Percentiles rank a stretch among this genome's conserved stretches.
Conservation (phyloP, 2,329 filamentous ascomycete species). For the Verticillium zaregamsianum region DNA sequence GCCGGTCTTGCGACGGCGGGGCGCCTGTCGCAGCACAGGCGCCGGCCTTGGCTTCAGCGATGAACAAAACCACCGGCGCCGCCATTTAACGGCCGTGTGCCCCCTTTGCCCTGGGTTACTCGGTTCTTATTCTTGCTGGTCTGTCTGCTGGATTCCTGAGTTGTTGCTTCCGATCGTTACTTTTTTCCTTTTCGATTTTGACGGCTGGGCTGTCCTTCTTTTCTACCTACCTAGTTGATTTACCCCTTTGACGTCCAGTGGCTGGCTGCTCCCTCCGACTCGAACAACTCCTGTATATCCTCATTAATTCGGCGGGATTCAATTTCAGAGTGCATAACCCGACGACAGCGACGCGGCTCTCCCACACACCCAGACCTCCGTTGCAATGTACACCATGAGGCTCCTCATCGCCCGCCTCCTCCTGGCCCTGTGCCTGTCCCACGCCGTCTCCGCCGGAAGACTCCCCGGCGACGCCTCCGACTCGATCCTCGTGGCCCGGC, state of each 20-base stretch:
- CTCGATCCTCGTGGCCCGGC: conserved; percentile 10
- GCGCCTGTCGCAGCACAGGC: conserved; percentile 1
- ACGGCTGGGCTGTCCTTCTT: not conserved
- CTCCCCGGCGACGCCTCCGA: not conserved
- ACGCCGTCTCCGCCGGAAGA: conserved; percentile 4
- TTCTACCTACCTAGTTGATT: conserved; percentile 2
- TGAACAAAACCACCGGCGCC: conserved; percentile 2
- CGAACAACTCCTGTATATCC: not conserved
- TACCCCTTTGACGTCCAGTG: conserved; percentile 2
- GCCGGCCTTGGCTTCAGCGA: not conserved
- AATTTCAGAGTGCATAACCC: not conserved
- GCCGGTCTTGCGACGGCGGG: conserved; percentile 12
- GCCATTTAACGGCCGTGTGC: not conserved
- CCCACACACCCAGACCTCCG: not conserved
- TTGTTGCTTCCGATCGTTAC: not conserved
- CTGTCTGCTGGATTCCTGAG: conserved; percentile 2
- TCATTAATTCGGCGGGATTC: conserved; percentile 1
- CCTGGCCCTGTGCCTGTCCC: conserved; percentile 7
- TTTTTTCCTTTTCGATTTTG: not conserved
- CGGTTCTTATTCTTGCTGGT: not conserved
- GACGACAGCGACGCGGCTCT: not conserved
- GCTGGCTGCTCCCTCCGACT: conserved; percentile 10
- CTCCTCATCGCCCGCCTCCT: conserved; percentile 9
- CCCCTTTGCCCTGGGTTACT: not conserved
- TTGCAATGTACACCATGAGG: conserved; percentile 2